Evolutionary conservation across 306 rosid species (phyloP).

Genomic region (Cicer arietinum): DNA sequence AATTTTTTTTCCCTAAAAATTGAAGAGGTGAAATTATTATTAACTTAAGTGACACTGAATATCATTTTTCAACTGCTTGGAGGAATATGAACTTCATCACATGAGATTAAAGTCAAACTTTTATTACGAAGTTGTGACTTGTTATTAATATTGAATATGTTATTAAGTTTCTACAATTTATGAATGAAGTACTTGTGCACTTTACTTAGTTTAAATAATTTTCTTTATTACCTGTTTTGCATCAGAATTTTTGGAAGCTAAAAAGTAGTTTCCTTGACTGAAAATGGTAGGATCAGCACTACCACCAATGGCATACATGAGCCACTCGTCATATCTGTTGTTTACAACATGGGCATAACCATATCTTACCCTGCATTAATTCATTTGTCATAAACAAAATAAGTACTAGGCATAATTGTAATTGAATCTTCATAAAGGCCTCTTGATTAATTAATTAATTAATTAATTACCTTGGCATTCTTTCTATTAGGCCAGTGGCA

Average conservation of each 20-base stretch:
- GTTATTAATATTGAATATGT: too few relatives aligned
- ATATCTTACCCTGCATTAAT: slow-evolving; percentile 71
- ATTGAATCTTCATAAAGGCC: background rate
- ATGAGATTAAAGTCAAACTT: too few relatives aligned
- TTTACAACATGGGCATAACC: slow-evolving; percentile 89
- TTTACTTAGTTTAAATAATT: background rate
- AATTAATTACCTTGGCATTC: slow-evolving; percentile 75
- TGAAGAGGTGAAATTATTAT: too few relatives aligned
- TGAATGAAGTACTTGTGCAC: background rate
- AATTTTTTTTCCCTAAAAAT: too few relatives aligned
- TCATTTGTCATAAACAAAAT: slow-evolving; percentile 7
- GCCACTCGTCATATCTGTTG: slow-evolving; percentile 77
- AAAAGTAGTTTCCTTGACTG: slow-evolving; percentile 78
- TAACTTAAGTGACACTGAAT: too few relatives aligned
- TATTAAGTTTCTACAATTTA: background rate
- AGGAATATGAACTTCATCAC: too few relatives aligned
- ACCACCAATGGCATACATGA: slow-evolving; percentile 89
- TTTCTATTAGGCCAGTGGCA: slow-evolving; percentile 58
- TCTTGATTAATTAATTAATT: background rate
- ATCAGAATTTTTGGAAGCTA: slow-evolving; percentile 48
- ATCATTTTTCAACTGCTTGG: too few relatives aligned
- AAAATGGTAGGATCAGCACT: slow-evolving; percentile 87
- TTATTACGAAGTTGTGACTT: too few relatives aligned
- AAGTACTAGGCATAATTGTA: background rate
- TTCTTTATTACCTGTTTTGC: slow-evolving; percentile 61